Evolutionary conservation across 1,284 basidiomycete species (phyloP).

Genomic region (Heliocybe sulcata): DNA sequence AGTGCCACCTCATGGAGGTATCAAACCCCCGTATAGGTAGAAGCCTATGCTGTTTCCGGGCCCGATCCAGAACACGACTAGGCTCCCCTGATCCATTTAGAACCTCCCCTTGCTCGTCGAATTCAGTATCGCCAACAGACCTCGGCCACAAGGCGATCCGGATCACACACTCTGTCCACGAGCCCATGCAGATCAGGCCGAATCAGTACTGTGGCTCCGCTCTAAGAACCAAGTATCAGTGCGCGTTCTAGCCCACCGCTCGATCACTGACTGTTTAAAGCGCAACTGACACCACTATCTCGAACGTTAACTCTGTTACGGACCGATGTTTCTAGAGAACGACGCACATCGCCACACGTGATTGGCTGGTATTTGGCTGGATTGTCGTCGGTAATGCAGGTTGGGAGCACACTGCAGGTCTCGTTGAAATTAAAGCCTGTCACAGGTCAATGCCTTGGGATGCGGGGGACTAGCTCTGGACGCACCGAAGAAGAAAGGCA

Average conservation of each 20-base stretch:
- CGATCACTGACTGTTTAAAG: not conserved
- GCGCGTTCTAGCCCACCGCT: not conserved
- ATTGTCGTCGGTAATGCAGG: not conserved
- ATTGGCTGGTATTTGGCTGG: not conserved
- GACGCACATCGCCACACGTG: not conserved
- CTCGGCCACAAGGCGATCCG: not conserved
- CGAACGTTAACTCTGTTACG: not conserved
- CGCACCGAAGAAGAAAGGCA: not conserved
- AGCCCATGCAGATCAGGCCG: not conserved
- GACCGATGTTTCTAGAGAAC: not conserved
- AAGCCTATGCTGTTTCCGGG: too few species aligned
- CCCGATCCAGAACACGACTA: not conserved
- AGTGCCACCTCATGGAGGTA: too few species aligned
- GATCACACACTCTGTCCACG: not conserved
- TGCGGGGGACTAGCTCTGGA: not conserved
- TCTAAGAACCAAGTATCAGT: not conserved
- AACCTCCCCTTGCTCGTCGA: not conserved
- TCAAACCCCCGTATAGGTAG: too few species aligned
- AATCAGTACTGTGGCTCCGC: too few species aligned
- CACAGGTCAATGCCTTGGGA: not conserved
- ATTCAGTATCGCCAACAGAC: not conserved
- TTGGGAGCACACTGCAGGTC: not conserved
- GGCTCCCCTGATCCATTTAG: not conserved
- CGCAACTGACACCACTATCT: not conserved
- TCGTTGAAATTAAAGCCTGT: not conserved